Base-by-base conservation (phyloP, 225 moss, liverwort and hornwort genomes). In the Physcomitrium patens region DNA sequence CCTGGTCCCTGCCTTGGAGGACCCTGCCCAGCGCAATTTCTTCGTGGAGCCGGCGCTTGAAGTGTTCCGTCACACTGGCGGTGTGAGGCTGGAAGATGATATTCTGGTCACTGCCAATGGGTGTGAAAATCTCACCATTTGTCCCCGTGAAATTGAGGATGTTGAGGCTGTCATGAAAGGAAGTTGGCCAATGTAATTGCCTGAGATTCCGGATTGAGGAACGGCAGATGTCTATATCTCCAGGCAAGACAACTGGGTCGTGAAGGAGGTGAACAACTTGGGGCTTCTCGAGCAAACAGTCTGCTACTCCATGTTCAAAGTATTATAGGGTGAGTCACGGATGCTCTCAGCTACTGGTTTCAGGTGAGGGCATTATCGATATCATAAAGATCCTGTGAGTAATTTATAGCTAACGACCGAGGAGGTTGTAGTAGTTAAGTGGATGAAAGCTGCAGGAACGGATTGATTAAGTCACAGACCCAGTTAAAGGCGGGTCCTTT, bases 11-110 rank as follows among this genome's bases (percentile, higher is more conserved):
- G 91, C 94, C 46, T 31, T 94, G 24, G 63, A 91, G 23, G 80
- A 99, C 62, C 83, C 89, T 20, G 42, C 19, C n/a, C 73, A 70
- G 75, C 84, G 87, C 17, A 69, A 53, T 0, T 99, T 91, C 73
- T 87, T 95, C 43, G 86, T 83, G 19, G 81, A 79, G 41, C 79
- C 90, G 31, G 79, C 78, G 12, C 70, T 99, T 44, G 82, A 81
- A 59, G 63, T 61, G 53, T 76, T 95, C 26, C 86, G 93, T 27
- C 73, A 67, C 37, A 85, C 74, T 26, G 93, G 94, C 18, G 94
- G 94, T 41, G 97, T 95, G 68, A 91, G 97, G 82, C 85, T 99
- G 43, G 95, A 99, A 84, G 97, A 99, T 71, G 85, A 95, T 74
- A 76, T 99, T 77, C 89, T 96, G 23, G 83, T 97, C 67, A 97